These are phyloP conservation scores for Skeletonema potamos DNA, from an alignment of 108 stramenopile species.

Conservation along the genomic window DNA sequence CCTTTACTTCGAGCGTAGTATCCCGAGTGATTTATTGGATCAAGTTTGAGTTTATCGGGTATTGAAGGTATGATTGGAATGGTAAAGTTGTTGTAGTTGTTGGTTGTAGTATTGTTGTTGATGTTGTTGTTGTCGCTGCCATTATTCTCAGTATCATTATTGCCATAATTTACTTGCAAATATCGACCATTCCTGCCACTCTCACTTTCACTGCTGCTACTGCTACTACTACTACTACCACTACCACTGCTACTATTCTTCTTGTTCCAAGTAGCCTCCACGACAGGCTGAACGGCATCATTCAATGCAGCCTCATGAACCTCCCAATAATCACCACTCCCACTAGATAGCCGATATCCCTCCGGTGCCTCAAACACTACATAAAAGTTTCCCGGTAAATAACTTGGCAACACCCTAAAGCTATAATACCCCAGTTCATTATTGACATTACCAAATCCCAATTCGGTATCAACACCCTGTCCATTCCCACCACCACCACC, in stretches of 20 bases:
- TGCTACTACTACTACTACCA: background rate
- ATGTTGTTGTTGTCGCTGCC: too few species aligned
- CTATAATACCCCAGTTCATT: slow-evolving; percentile 15
- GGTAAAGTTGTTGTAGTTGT: background rate
- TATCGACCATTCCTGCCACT: background rate
- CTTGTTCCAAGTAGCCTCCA: slow-evolving; percentile 1
- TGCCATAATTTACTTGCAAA: background rate
- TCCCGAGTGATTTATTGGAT: slow-evolving; percentile 21
- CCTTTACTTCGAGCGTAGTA: slow-evolving; percentile 15
- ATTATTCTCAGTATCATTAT: background rate
- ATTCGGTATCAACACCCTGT: background rate
- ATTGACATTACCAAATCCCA: background rate
- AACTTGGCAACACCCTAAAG: slow-evolving; percentile 19
- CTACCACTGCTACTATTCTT: background rate
- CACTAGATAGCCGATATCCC: slow-evolving; percentile 12
- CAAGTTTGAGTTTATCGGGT: background rate
- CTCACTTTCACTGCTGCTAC: background rate
- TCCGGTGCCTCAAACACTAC: slow-evolving; percentile 22
- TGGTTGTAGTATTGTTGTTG: background rate
- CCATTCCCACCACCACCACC: too few species aligned
- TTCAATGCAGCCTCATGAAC: slow-evolving; percentile 12
- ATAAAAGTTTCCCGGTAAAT: slow-evolving; percentile 29
- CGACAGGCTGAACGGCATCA: slow-evolving; percentile 21
- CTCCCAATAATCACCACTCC: slow-evolving; percentile 30
- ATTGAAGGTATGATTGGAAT: background rate